These are phyloP conservation scores for Domatiomyces globalis DNA, from an alignment of 2,329 filamentous ascomycete genomes.

Conservation along the genomic window DNA sequence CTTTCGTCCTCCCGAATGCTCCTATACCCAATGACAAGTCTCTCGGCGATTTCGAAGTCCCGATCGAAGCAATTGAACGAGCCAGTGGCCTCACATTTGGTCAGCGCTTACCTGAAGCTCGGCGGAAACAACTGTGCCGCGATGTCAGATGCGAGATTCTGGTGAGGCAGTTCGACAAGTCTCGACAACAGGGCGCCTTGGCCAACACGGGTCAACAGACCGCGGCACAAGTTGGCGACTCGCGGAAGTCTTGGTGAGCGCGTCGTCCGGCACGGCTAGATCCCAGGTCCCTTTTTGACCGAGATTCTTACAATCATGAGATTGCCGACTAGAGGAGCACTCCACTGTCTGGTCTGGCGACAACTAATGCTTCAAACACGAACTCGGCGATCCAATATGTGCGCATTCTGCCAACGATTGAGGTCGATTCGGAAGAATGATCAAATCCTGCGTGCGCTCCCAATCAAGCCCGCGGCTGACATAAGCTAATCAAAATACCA, in stretches of 20 bases:
- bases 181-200: constrained; percentile 36
- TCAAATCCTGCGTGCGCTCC: too few relatives aligned
- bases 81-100: constrained; percentile 89
- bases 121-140: constrained; percentile 67
- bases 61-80: constrained; percentile 79
- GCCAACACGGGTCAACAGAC: constrained; percentile 1
- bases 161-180: constrained; percentile 61
- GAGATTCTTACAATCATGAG: neutral
- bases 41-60: constrained; percentile 84
- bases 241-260: neutral
- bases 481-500: neutral
- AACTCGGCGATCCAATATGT: too few relatives aligned
- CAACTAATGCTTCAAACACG: too few relatives aligned
- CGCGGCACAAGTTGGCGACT: neutral
- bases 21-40: constrained; percentile 76
- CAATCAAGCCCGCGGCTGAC: too few relatives aligned
- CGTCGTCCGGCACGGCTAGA: neutral
- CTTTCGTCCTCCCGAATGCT: constrained; percentile 91
- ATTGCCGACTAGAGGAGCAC: too few relatives aligned
- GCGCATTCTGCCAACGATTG: too few relatives aligned
- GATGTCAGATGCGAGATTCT: constrained; percentile 74
- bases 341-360: too few relatives aligned
- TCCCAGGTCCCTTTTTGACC: too few relatives aligned
- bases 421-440: too few relatives aligned
- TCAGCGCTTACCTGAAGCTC: constrained; percentile 55